phyloP scores from a whole-genome alignment of 2,329 filamentous ascomycete genomes.

The Nemania bipapillata region DNA sequence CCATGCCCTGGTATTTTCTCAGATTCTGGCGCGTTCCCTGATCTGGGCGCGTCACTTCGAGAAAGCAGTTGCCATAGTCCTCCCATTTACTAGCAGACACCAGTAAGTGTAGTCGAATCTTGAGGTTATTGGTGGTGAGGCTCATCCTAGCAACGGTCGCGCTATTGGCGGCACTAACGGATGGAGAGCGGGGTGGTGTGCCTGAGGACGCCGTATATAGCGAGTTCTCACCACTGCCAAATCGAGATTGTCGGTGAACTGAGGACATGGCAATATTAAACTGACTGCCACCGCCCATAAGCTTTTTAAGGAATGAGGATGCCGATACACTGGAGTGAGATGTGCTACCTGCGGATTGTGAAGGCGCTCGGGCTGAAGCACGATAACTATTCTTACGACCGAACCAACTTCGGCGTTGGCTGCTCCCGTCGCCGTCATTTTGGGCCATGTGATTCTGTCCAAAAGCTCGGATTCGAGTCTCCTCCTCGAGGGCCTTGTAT shows the following conservation, averaged over 20 bases:
- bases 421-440: constrained; percentile 61
- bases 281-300: constrained; percentile 75
- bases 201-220: constrained; percentile 68
- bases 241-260: constrained; percentile 68
- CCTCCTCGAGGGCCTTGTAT: constrained; percentile 75
- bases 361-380: constrained; percentile 69
- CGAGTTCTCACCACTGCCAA: constrained; percentile 66
- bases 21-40: constrained; percentile 69
- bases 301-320: constrained; percentile 79
- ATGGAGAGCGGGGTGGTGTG: constrained; percentile 66
- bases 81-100: constrained; percentile 84
- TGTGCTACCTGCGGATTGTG: constrained; percentile 76
- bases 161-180: constrained; percentile 65
- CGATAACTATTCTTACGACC: constrained; percentile 73
- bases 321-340: constrained; percentile 72
- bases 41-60: constrained; percentile 84
- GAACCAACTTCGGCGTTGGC: constrained; percentile 66
- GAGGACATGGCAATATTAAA: constrained; percentile 88
- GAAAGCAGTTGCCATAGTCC: constrained; percentile 83
- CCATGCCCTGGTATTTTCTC: constrained; percentile 71
- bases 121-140: constrained; percentile 79
- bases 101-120: constrained; percentile 85
- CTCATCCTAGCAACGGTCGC: constrained; percentile 61
- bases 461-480: constrained; percentile 77
- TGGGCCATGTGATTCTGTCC: constrained; percentile 65